Percentiles rank a stretch among this genome's conserved stretches.
phyloP scores from a whole-genome alignment of 2,329 filamentous ascomycete species.

The Alternaria metachromatica region DNA sequence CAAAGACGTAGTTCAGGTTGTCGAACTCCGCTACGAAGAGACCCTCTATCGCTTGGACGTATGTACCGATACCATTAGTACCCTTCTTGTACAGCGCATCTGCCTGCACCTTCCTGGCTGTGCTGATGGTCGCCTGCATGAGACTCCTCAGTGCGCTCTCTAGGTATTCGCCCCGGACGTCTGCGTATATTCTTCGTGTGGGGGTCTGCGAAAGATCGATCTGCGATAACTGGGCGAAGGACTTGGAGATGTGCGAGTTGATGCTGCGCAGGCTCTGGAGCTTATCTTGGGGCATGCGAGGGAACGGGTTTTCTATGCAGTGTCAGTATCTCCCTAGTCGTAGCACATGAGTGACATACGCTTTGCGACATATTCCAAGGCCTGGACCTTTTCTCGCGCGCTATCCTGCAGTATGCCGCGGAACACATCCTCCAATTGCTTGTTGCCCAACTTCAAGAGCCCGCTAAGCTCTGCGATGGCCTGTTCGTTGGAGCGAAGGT shows the following conservation, averaged over 20 bases:
- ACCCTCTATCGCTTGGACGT: conserved; percentile 84
- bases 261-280: conserved; percentile 79
- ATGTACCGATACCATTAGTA: conserved; percentile 89
- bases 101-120: conserved; percentile 72
- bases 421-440: conserved; percentile 84
- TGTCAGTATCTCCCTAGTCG: conserved; percentile 14
- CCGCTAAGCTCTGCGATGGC: conserved; percentile 80
- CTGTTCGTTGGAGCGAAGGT: conserved; percentile 88
- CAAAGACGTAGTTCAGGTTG: conserved; percentile 86
- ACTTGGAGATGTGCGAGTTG: conserved; percentile 75
- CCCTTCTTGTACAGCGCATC: conserved; percentile 87
- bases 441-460: conserved; percentile 78
- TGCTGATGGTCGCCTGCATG: conserved; percentile 81
- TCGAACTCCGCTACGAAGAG: conserved; percentile 90
- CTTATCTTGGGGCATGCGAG: conserved; percentile 77
- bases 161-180: conserved; percentile 87
- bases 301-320: conserved; percentile 71
- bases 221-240: conserved; percentile 58
- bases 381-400: conserved; percentile 76
- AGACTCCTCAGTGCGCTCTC: conserved; percentile 81
- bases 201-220: conserved; percentile 64
- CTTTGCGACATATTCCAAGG: conserved; percentile 91
- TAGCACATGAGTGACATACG: conserved; percentile 55
- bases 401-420: conserved; percentile 80
- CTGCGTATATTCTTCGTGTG: conserved; percentile 82